Evolutionary conservation across 2,329 filamentous ascomycete species (phyloP), one percentile per base, ranked within the genome.

Genomic region (Fusarium nisikadoi): DNA sequence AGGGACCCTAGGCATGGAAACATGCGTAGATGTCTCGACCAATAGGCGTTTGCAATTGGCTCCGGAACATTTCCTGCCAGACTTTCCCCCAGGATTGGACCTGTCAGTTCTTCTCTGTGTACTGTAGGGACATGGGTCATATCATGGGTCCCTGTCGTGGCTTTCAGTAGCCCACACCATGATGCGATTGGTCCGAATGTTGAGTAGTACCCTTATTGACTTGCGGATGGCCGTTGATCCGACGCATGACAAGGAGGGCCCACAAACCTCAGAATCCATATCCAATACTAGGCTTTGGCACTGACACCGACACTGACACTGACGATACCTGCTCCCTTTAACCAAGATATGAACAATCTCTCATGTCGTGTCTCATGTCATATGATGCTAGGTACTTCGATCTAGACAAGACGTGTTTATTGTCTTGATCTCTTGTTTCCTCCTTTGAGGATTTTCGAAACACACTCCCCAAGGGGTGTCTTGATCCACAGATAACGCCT

Each of bases 201-300:
- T 49, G 17, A 54, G 27, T 38, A 42, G 27, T 31, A 27, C 36
- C 65, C 41, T 72, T 72, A 54, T 65, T 45, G 11, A 61, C 59
- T 41, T 43, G 57, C 47, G 55, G 58, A 71, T 58, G 56, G 69
- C 55, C 63, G 60, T 66, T 70, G 45, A 72, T 70, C 65, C 57
- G 59, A 66, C 55, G 42, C 56, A 46, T 41, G 38, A 65, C 65
- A 49, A 42, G 49, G 31, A 54, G 23, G 50, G 47, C 43, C 33
- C 50, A 54, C 33, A 59, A 65, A 36, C 39, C 41, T 39, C 50
- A 50, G 46, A 50, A 33, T 31, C n/a, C 47, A 50, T 50, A 31
- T 41, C 57, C 47, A 57, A 36, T 35, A 27, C 53, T 46, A 33
- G 53, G 31, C 39, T 45, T 33, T 45, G 42, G 23, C 42, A 31